Evolutionary conservation across 2,329 filamentous ascomycete species (phyloP).

Genomic region (Dactylellina leptospora): DNA sequence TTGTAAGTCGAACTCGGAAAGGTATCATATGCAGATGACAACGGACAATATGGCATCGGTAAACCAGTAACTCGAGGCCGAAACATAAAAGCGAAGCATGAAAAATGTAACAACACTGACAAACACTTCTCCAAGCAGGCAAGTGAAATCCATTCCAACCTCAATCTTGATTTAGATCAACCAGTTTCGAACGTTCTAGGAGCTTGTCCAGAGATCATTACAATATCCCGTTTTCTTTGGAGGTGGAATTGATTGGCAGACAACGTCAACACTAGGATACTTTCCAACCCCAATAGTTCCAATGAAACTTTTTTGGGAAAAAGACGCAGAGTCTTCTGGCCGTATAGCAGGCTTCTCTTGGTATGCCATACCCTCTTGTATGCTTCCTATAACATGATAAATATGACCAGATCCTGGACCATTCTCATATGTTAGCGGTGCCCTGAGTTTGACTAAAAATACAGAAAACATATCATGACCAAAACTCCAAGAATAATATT

Average conservation of each 20-base stretch:
- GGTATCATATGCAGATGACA: too few relatives aligned
- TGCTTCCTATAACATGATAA: neutral
- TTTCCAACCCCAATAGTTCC: neutral
- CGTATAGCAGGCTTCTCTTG: neutral
- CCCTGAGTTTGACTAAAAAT: neutral
- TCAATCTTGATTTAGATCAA: too few relatives aligned
- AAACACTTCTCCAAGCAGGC: too few relatives aligned
- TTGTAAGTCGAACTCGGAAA: too few relatives aligned
- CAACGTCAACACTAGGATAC: neutral
- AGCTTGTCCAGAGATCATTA: too few relatives aligned
- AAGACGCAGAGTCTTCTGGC: neutral
- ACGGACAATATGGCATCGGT: too few relatives aligned
- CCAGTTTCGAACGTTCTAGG: too few relatives aligned
- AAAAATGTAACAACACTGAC: too few relatives aligned
- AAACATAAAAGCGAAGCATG: too few relatives aligned
- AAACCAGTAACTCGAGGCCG: too few relatives aligned
- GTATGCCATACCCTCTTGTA: neutral
- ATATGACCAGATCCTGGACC: neutral
- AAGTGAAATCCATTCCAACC: too few relatives aligned
- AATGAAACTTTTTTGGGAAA: neutral
- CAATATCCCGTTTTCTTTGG: too few relatives aligned
- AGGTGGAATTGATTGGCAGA: neutral
- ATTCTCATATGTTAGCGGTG: neutral
- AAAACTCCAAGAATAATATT: constrained; percentile 5
- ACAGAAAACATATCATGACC: neutral